Base-by-base conservation (phyloP, 2,329 filamentous ascomycete species). In the Stachybotrys chartarum region DNA sequence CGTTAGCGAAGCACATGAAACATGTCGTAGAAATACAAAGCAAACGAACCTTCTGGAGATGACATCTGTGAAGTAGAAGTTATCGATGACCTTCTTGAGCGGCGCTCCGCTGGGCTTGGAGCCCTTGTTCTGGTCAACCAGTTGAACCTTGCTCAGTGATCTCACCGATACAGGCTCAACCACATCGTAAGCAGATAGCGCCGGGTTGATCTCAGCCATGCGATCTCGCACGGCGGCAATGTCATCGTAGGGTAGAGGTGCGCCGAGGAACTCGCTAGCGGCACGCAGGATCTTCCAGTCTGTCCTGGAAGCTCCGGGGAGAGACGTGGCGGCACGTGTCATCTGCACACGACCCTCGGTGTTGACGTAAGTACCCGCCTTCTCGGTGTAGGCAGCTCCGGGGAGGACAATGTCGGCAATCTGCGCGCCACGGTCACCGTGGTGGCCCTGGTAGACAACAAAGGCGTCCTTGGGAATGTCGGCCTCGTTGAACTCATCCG, bases 201-300 rank as follows among this genome's bases (percentile, higher is more conserved):
- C 87, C 58, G 94, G 94, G 66, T 90, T 94, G 70, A 99, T 93
- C 76, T 97, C 91, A 59, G 87, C 85, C 90, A 97, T 96, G 65
- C 94, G 89, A 72, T 97, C 91, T 56, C 94, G 85, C 53, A 99
- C 82, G 66, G 85, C 82, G 61, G 94, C 88, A 52, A 99, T 83
- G 68, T 97, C 91, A 65, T 99, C 93, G 68, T 97, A 99, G 24
- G 91, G 90, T 54, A 99, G 83, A 61, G 92, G 87, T 31, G 80
- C 85, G 58, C 89, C 90, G 16, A 99, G 81, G 76, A 96, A 97
- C 75, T 97, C 94, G 68, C 89, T 94, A 55, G 83, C 85, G 17
- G 94, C 94, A 61, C 94, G 90, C 64, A 99, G 86, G 67, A 99
- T 97, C 84, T 97, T 99, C 94, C 94, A 99, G 77, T 99, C 94